These are phyloP conservation scores for Lupinus albus DNA, from an alignment of 306 rosid genomes.

Conservation along the genomic window DNA sequence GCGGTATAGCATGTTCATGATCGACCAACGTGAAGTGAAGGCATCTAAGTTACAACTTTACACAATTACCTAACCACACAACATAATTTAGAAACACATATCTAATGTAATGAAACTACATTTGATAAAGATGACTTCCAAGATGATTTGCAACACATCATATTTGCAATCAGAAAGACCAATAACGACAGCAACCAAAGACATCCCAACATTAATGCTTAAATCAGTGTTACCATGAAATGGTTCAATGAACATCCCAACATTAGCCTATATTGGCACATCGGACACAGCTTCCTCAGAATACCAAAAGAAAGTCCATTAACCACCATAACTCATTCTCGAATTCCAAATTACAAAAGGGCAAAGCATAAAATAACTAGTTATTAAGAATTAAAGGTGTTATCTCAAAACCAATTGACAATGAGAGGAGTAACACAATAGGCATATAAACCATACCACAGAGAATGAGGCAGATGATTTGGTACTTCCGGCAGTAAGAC, in stretches of 20 bases:
- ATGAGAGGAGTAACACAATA: no score
- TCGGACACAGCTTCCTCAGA: no score
- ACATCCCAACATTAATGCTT: slow-evolving; percentile 6
- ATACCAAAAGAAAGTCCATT: no score
- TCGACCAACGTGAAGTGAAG: slow-evolving; percentile 23
- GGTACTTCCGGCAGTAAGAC: no score
- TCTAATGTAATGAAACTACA: slow-evolving; percentile 9
- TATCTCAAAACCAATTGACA: no score
- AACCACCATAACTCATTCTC: no score
- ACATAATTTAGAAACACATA: background rate
- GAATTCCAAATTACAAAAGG: no score
- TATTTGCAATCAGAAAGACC: slow-evolving; percentile 8
- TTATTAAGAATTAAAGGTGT: no score
- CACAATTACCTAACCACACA: background rate
- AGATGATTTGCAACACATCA: background rate
- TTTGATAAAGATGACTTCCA: background rate
- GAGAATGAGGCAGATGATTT: no score
- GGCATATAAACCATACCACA: no score
- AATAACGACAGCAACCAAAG: slow-evolving; percentile 3
- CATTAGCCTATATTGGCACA: background rate
- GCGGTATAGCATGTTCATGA: slow-evolving; percentile 27
- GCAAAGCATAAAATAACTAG: no score
- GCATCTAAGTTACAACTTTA: background rate
- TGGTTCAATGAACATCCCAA: background rate
- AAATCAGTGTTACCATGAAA: background rate